A percentile compares a stretch with the other conserved stretches of the same genome.
Conservation (phyloP, 805 yeast species). For the Candida anglica region DNA sequence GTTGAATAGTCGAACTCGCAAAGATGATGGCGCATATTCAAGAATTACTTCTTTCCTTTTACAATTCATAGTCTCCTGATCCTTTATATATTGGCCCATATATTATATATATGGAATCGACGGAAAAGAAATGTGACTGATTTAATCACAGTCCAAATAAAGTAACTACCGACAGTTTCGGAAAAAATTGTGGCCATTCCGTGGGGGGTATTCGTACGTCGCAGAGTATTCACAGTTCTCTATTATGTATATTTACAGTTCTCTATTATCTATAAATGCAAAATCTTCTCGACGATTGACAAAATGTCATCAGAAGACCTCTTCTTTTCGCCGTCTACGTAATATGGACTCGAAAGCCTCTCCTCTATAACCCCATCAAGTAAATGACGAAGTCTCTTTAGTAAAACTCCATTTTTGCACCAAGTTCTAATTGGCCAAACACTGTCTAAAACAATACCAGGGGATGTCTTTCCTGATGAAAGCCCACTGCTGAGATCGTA, state of each 20-base stretch:
- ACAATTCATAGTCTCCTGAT: no score
- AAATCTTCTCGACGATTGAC: conserved; percentile 14
- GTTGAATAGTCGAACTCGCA: no score
- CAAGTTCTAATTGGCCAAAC: conserved; percentile 91
- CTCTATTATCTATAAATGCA: conserved; percentile 1
- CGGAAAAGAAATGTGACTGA: no score
- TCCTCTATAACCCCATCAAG: conserved; percentile 66
- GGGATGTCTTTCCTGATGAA: conserved; percentile 51
- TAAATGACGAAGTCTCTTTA: conserved; percentile 62
- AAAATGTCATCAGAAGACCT: conserved; percentile 16
- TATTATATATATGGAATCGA: no score
- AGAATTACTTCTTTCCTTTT: no score
- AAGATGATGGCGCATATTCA: no score
- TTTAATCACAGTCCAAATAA: no score
- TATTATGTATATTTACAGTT: background rate
- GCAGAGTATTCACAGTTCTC: no score
- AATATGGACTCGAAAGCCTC: conserved; percentile 42
- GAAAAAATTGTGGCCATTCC: no score
- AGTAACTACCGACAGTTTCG: no score
- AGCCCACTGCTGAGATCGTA: conserved; percentile 48
- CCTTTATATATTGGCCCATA: no score
- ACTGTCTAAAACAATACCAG: conserved; percentile 81
- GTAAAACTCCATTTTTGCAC: conserved; percentile 88
- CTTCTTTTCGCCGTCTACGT: conserved; percentile 9
- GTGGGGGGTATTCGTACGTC: no score